These are phyloP conservation scores for Leucocoprinus leucothites DNA, from an alignment of 768 basidiomycete genomes.

Conservation along the genomic window DNA sequence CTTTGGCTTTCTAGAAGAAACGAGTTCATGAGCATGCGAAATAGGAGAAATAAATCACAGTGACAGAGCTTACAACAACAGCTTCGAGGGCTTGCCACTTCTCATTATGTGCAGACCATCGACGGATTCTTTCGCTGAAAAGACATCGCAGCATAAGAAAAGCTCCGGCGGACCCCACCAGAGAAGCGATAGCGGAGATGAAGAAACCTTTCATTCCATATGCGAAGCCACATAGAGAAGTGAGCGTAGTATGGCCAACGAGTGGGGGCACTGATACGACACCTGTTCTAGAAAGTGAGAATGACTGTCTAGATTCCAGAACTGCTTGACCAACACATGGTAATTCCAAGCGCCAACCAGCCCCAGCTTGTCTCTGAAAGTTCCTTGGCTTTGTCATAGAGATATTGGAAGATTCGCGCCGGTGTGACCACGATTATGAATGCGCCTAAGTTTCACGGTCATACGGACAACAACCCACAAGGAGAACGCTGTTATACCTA, in stretches of 20 bases:
- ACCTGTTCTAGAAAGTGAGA: constrained; percentile 26
- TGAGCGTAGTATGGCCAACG: constrained; percentile 64
- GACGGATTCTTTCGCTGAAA: constrained; percentile 51
- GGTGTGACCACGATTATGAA: constrained; percentile 57
- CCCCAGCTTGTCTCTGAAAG: constrained; percentile 60
- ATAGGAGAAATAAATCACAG: background rate
- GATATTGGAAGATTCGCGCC: constrained; percentile 60
- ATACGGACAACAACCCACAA: background rate
- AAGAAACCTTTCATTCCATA: constrained; percentile 78
- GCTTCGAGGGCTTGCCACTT: constrained; percentile 79
- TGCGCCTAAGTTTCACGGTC: constrained; percentile 20
- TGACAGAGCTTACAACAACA: constrained; percentile 55
- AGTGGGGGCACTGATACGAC: constrained; percentile 56
- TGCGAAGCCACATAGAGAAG: constrained; percentile 76
- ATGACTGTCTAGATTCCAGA: background rate
- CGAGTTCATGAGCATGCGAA: constrained; percentile 1
- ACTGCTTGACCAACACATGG: constrained; percentile 43
- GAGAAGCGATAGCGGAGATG: constrained; percentile 56
- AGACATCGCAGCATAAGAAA: constrained; percentile 60
- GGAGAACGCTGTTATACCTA: constrained; percentile 21
- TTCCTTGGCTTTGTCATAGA: constrained; percentile 65
- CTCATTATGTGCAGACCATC: constrained; percentile 59
- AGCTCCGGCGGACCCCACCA: constrained; percentile 59
- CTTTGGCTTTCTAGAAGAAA: constrained; percentile 56
- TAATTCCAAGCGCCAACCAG: constrained; percentile 50